These are phyloP conservation scores for barley (Hordeum vulgare) DNA, from an alignment of 176 grass and related monocot genomes.

Conservation along the genomic window DNA sequence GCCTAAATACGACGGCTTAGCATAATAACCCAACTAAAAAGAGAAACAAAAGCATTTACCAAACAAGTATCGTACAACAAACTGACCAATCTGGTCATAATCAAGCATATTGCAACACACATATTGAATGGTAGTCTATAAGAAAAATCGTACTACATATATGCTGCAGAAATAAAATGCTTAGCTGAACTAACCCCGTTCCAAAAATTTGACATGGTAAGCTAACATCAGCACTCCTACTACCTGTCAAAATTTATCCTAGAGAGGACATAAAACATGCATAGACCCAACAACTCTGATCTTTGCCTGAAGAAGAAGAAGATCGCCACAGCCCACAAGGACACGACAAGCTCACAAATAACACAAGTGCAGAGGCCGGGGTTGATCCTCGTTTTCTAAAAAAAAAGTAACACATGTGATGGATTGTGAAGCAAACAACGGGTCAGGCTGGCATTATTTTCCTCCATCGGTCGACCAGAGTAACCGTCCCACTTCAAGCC, in stretches of 20 bases:
- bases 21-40: not conserved
- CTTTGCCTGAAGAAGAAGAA: not conserved
- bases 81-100: not conserved
- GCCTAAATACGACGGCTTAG: not conserved
- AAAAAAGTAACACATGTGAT: not conserved
- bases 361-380: no score
- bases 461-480: not conserved
- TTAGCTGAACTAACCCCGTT: not conserved
- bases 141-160: not conserved
- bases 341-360: not conserved
- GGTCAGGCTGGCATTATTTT: not conserved
- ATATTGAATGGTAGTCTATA: not conserved
- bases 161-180: not conserved
- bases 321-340: no score
- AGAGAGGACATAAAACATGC: not conserved
- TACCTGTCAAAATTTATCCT: not conserved
- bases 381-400: no score
- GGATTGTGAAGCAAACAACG: not conserved
- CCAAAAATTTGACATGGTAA: not conserved
- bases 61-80: not conserved
- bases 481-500: not conserved
- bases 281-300: not conserved
- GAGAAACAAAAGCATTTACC: no score
- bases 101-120: not conserved
- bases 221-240: not conserved